Evolutionary conservation across 257 asterid species (phyloP).

Genomic region (Nicotiana noctiflora): DNA sequence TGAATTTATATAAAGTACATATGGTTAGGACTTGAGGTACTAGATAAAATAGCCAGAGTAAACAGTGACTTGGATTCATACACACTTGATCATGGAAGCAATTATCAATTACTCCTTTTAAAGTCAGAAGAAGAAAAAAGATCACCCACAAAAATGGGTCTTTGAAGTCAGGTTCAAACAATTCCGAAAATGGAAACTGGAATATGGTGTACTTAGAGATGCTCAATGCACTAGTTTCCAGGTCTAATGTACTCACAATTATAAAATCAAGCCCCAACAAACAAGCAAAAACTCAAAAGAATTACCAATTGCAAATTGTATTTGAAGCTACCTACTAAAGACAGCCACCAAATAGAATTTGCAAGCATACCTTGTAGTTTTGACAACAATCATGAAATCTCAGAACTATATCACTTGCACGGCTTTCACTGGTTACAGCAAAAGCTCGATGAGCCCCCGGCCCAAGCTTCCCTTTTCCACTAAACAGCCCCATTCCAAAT

Average conservation of each 20-base stretch:
- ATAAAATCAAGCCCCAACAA: not conserved
- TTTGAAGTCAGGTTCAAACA: not conserved
- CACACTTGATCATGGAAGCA: not conserved
- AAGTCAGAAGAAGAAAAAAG: not conserved
- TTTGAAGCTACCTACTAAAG: not conserved
- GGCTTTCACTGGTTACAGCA: conserved; percentile 94
- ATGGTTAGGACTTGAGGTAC: not conserved
- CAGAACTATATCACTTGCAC: conserved; percentile 84
- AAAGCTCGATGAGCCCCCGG: conserved; percentile 82
- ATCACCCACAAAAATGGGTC: not conserved
- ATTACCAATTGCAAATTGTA: not conserved
- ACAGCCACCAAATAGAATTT: not conserved
- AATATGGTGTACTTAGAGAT: not conserved
- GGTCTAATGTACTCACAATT: not conserved
- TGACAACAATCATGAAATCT: conserved; percentile 97
- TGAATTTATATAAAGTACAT: not conserved
- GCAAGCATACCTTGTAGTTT: conserved; percentile 67
- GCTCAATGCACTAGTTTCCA: not conserved
- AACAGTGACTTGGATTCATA: not conserved
- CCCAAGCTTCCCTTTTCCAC: conserved; percentile 80
- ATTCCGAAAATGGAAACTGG: not conserved
- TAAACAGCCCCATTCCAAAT: conserved; percentile 95
- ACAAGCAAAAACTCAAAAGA: not conserved
- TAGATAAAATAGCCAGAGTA: not conserved
- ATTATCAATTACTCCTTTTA: not conserved